phyloP scores from a whole-genome alignment of 2,329 filamentous ascomycete genomes.

The Teratosphaeria pseudoeucalypti region DNA sequence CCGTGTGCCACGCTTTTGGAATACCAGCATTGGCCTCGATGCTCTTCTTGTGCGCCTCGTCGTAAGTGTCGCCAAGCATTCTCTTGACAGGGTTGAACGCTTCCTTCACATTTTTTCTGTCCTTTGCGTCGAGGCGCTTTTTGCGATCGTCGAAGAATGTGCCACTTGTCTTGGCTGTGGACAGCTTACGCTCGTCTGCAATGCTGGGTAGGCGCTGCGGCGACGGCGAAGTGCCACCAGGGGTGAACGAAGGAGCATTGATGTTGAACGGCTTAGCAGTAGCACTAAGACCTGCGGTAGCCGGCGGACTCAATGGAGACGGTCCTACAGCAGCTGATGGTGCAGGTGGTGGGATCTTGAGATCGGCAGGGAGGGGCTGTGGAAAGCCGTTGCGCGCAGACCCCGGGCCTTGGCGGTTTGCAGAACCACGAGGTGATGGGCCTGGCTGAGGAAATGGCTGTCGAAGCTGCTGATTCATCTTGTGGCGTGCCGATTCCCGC shows the following conservation, averaged over 20 bases:
- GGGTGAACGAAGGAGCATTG: conserved; percentile 71
- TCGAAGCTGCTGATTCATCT: background rate
- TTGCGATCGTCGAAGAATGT: conserved; percentile 2
- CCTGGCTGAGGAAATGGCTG: background rate
- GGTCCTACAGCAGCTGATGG: conserved; percentile 2
- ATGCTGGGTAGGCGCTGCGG: conserved; percentile 32
- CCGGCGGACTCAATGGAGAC: conserved; percentile 36
- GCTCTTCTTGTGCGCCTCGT: conserved; percentile 42
- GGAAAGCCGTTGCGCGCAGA: background rate
- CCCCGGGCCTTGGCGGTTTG: conserved; percentile 2
- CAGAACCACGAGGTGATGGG: conserved; percentile 11
- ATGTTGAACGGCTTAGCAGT: conserved; percentile 74
- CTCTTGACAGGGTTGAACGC: conserved; percentile 56
- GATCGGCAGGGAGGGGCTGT: background rate
- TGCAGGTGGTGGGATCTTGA: background rate
- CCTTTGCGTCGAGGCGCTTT: conserved; percentile 1
- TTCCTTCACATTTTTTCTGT: conserved; percentile 37
- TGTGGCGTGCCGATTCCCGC: background rate
- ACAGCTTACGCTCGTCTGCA: conserved; percentile 14
- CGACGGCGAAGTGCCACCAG: conserved; percentile 64
- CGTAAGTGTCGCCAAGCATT: conserved; percentile 50
- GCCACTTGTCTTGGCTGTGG: conserved; percentile 8
- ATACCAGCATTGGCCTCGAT: conserved; percentile 74
- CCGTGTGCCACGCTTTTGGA: conserved; percentile 71
- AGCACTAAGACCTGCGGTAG: conserved; percentile 40